A percentile compares a stretch with the other conserved stretches of the same genome.
phyloP scores from a whole-genome alignment of 1,284 basidiomycete species.

The Cryptococcus jaspeensis region DNA sequence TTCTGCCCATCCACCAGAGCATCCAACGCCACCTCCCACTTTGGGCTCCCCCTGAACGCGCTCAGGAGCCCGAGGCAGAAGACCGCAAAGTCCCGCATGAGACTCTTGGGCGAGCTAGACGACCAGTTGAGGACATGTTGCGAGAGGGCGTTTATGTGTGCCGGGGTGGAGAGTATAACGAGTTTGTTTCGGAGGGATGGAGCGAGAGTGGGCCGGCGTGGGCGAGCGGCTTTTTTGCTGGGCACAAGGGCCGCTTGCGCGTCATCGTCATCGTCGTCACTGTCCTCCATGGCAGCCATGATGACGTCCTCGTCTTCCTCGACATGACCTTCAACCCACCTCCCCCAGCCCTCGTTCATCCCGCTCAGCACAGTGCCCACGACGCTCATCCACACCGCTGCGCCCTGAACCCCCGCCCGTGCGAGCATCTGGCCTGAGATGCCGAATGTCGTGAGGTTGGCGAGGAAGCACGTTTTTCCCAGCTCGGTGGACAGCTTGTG shows the following conservation, averaged over 20 bases:
- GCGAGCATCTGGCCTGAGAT: constrained; percentile 46
- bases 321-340: constrained; percentile 39
- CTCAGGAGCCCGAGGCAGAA: constrained; percentile 49
- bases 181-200: constrained; percentile 34
- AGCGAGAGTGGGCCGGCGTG: constrained; percentile 23
- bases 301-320: constrained; percentile 25
- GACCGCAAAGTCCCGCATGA: constrained; percentile 30
- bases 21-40: constrained; percentile 56
- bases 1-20: constrained; percentile 44
- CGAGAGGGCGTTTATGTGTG: constrained; percentile 32
- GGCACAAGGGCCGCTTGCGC: background rate
- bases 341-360: constrained; percentile 44
- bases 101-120: constrained; percentile 10
- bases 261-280: constrained; percentile 25
- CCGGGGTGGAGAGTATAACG: constrained; percentile 29
- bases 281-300: constrained; percentile 13
- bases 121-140: constrained; percentile 19
- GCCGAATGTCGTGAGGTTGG: constrained; percentile 50
- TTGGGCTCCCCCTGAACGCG: constrained; percentile 58
- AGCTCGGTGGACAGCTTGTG: constrained; percentile 34
- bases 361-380: constrained; percentile 30
- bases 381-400: constrained; percentile 39
- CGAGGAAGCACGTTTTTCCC: constrained; percentile 46
- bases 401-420: constrained; percentile 26
- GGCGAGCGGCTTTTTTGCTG: constrained; percentile 2